These are phyloP conservation scores for Yarrowia alimentaria DNA, from an alignment of 805 yeast species.

Conservation along the genomic window DNA sequence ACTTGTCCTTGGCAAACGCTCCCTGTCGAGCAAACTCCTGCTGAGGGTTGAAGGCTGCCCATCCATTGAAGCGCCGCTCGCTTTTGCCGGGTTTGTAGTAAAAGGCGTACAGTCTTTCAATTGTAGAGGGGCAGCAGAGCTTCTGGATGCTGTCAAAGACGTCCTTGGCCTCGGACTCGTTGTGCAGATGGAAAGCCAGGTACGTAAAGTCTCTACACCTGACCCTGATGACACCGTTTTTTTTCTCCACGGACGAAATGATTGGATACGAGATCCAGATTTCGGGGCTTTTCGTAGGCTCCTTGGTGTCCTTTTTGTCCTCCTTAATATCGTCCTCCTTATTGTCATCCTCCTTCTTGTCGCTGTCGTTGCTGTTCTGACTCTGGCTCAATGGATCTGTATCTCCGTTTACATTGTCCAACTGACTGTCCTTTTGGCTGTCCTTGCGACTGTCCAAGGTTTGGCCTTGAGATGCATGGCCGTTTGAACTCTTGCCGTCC, in stretches of 20 bases:
- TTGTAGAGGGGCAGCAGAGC: constrained; percentile 54
- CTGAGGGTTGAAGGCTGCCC: constrained; percentile 64
- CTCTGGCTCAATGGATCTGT: no score
- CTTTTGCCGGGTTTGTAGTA: constrained; percentile 71
- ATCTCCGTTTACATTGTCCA: no score
- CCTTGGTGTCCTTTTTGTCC: constrained; percentile 31
- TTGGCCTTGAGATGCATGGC: not conserved
- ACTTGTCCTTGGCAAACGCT: constrained; percentile 44
- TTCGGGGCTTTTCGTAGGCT: constrained; percentile 47
- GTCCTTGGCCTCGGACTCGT: constrained; percentile 59
- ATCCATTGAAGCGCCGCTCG: constrained; percentile 64
- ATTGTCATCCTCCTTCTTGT: no score
- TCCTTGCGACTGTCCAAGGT: no score
- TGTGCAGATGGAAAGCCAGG: constrained; percentile 69
- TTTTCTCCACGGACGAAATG: constrained; percentile 48
- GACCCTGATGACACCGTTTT: constrained; percentile 55
- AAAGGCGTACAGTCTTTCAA: constrained; percentile 73
- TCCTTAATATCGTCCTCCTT: not conserved
- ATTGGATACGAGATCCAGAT: constrained; percentile 92
- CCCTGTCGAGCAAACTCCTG: constrained; percentile 78
- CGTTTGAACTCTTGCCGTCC: not conserved
- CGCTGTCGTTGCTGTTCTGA: not conserved
- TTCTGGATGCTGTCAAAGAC: constrained; percentile 71
- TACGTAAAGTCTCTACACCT: constrained; percentile 83
- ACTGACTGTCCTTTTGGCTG: no score